These are phyloP conservation scores for Pyrus hybrid DNA, from an alignment of 331 rosid genomes.

Conservation along the genomic window DNA sequence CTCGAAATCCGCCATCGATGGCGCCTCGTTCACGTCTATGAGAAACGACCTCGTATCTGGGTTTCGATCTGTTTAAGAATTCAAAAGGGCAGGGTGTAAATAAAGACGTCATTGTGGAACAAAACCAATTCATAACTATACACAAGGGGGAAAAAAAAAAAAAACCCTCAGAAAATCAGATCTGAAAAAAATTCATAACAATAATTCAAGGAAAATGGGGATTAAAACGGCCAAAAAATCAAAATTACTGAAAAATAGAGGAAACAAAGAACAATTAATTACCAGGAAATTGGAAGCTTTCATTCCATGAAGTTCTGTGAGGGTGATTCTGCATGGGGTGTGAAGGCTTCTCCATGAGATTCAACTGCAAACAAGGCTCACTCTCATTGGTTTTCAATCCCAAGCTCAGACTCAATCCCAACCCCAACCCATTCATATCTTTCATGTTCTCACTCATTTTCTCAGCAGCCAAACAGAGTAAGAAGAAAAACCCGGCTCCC, in stretches of 20 bases:
- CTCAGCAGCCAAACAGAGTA: background rate
- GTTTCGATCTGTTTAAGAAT: conserved; percentile 35
- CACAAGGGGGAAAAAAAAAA: background rate
- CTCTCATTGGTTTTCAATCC: conserved; percentile 28
- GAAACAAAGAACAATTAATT: background rate
- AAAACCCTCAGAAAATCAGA: background rate
- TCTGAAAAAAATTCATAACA: background rate
- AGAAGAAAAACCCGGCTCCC: background rate
- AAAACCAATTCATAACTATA: background rate
- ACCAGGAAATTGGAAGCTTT: conserved; percentile 53
- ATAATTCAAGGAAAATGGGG: background rate
- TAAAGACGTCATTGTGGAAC: background rate
- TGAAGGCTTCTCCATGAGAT: conserved; percentile 44
- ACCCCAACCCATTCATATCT: conserved; percentile 32
- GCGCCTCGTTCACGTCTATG: conserved; percentile 29
- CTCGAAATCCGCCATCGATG: conserved; percentile 26
- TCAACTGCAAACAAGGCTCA: conserved; percentile 18
- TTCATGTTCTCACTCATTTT: conserved; percentile 42
- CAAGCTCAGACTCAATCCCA: conserved; percentile 46
- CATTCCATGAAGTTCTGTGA: conserved; percentile 34
- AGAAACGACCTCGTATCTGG: conserved; percentile 35
- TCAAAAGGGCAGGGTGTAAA: background rate
- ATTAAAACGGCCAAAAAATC: background rate
- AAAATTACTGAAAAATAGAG: background rate
- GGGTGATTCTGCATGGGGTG: conserved; percentile 21